phyloP scores from a whole-genome alignment of 2,329 filamentous ascomycete species.

The Falciphora oryzae region DNA sequence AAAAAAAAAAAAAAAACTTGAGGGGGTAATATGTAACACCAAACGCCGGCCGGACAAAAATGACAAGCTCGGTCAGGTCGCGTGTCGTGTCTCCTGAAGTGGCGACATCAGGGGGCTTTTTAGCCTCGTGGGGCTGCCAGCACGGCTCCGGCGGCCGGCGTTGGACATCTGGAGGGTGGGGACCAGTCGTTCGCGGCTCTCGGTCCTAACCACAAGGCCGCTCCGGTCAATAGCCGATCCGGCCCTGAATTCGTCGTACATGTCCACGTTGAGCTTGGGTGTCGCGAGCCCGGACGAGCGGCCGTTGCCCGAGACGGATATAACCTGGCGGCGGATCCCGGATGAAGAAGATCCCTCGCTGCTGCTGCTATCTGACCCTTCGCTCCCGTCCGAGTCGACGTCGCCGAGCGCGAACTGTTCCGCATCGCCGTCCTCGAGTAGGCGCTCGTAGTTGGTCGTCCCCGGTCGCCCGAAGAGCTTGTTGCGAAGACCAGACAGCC shows the following conservation, averaged over 20 bases:
- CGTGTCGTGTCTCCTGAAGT: constrained; percentile 30
- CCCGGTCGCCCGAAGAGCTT: constrained; percentile 59
- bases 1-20: constrained; percentile 2
- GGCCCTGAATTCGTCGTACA: constrained; percentile 39
- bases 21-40: background rate
- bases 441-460: constrained; percentile 64
- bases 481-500: constrained; percentile 43
- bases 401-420: constrained; percentile 74
- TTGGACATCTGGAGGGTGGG: constrained; percentile 47
- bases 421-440: constrained; percentile 73
- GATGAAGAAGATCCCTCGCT: constrained; percentile 33
- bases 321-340: constrained; percentile 2
- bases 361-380: constrained; percentile 55
- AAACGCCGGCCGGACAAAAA: background rate
- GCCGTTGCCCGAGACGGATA: constrained; percentile 31
- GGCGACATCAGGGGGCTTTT: constrained; percentile 53
- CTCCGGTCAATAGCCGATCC: constrained; percentile 54
- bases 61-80: background rate
- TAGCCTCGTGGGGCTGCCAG: constrained; percentile 50
- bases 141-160: constrained; percentile 51
- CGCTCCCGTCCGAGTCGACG: constrained; percentile 55
- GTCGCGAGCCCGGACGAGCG: constrained; percentile 63
- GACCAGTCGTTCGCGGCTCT: constrained; percentile 74
- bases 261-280: constrained; percentile 51
- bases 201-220: constrained; percentile 74